phyloP scores from a whole-genome alignment of 495 filamentous ascomycete genomes.

The Aspergillus wentii region DNA sequence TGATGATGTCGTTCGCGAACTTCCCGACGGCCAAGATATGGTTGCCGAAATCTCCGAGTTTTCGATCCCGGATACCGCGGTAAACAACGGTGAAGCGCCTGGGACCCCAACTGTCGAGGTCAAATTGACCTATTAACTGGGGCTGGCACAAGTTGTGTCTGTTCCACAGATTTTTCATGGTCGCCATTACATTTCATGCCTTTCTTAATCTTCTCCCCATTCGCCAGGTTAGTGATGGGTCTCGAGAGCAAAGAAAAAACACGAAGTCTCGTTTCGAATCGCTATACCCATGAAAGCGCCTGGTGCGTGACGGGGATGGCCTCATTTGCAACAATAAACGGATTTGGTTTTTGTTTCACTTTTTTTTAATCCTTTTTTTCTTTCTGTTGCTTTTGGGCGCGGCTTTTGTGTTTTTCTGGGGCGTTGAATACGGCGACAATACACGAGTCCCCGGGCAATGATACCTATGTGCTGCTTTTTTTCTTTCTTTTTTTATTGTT shows the following conservation, averaged over 20 bases:
- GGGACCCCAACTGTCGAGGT: slow-evolving; percentile 29
- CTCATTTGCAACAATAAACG: not conserved
- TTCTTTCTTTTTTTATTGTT: slow-evolving; percentile 18
- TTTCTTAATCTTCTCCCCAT: not conserved
- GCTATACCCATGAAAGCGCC: too few species aligned
- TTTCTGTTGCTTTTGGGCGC: slow-evolving; percentile 17
- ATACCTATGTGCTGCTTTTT: slow-evolving; percentile 44
- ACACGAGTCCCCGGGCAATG: slow-evolving; percentile 46
- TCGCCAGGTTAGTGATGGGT: too few species aligned
- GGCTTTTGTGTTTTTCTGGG: slow-evolving; percentile 21
- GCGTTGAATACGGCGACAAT: slow-evolving; percentile 43
- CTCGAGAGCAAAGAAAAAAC: too few species aligned
- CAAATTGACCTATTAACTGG: slow-evolving; percentile 37
- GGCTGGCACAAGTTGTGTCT: too few species aligned
- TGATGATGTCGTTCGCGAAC: slow-evolving; percentile 81
- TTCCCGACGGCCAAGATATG: slow-evolving; percentile 92
- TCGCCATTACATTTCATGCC: too few species aligned
- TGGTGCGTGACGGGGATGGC: slow-evolving; percentile 11
- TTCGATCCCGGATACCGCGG: slow-evolving; percentile 7
- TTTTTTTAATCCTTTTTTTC: slow-evolving; percentile 11
- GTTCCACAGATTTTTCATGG: too few species aligned
- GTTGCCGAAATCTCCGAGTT: slow-evolving; percentile 53
- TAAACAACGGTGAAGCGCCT: slow-evolving; percentile 6
- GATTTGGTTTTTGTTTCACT: slow-evolving; percentile 1
- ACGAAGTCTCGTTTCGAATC: too few species aligned